A percentile compares a stretch with the other conserved stretches of the same genome.
phyloP scores from a whole-genome alignment of 2,329 filamentous ascomycete species.

The Phialocephala subalpina region DNA sequence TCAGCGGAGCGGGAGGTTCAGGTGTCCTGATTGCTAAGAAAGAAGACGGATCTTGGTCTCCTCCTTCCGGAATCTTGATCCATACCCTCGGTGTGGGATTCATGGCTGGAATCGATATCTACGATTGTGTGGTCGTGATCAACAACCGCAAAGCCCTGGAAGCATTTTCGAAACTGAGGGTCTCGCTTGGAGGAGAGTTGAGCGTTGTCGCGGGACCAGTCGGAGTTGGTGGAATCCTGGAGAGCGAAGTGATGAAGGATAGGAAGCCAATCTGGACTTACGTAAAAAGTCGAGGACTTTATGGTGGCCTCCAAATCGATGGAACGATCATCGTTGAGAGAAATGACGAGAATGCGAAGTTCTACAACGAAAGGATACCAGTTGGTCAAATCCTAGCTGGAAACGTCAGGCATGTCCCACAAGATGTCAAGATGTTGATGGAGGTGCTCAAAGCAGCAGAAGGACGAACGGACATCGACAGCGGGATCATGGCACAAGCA shows the following conservation, averaged over 20 bases:
- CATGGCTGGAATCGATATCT: slow-evolving; percentile 90
- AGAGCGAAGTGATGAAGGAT: slow-evolving; percentile 54
- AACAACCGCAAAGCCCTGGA: slow-evolving; percentile 86
- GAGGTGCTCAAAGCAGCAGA: slow-evolving; percentile 89
- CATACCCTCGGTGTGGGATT: slow-evolving; percentile 91
- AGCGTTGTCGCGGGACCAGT: slow-evolving; percentile 80
- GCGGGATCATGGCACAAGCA: slow-evolving; percentile 67
- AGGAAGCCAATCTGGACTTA: slow-evolving; percentile 81
- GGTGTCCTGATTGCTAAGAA: slow-evolving; percentile 84
- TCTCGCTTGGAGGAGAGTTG: slow-evolving; percentile 84
- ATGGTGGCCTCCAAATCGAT: slow-evolving; percentile 84
- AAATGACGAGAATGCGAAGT: slow-evolving; percentile 83
- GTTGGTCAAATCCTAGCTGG: slow-evolving; percentile 64
- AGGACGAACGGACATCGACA: slow-evolving; percentile 78
- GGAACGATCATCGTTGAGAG: slow-evolving; percentile 88
- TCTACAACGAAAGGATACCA: slow-evolving; percentile 73
- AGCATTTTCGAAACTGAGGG: slow-evolving; percentile 79
- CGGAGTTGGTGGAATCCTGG: slow-evolving; percentile 68
- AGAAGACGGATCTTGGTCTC: slow-evolving; percentile 89
- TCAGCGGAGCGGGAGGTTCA: slow-evolving; percentile 89
- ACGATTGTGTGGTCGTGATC: slow-evolving; percentile 93
- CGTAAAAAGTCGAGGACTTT: slow-evolving; percentile 87
- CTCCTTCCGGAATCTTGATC: slow-evolving; percentile 87
- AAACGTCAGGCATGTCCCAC: slow-evolving; percentile 28
- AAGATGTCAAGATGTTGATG: slow-evolving; percentile 49